Base-by-base conservation (phyloP, 1,284 basidiomycete genomes). In the Cutaneotrichosporon sp. region DNA sequence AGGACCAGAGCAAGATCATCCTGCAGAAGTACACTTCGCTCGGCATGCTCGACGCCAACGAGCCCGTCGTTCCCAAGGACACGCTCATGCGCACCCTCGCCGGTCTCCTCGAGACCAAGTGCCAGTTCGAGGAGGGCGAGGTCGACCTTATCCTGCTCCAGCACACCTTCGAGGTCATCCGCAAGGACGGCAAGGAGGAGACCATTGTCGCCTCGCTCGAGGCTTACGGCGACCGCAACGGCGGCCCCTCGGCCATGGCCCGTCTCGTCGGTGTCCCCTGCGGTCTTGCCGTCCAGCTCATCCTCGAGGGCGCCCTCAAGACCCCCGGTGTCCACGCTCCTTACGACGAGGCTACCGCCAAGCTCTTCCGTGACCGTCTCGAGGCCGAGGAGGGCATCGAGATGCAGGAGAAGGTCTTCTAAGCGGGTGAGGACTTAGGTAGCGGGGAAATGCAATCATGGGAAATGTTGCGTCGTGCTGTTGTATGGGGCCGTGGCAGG, bases 91-190 rank as follows among this genome's bases (percentile, higher is more conserved):
- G 97, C 77, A 93, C 96, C 18, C 86, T 99, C 60, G 96, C 93
- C 70, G 90, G 84, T 2, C 86, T 82, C 30, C 83, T 98, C 48
- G 93, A 98, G 80, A 81, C 80, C 61, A 83, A 96, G 74, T 97
- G 96, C 87, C 83, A 85, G 73, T 97, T 97, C 77, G 87, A 85
- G 59, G 78, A 81, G 44, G 90, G 90, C 59, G 93, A 97, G 78
- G 85, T 91, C 18, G 94, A 98, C 76, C 84, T 97, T 62, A 90
- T 98, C 63, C 90, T 97, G 84, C 83, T 98, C 49, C 93, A 97
- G 78, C 94, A 98, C 83, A 94, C 93, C 78, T 96, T 97, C 70
- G 77, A 88, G 65, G 85, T 96, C 43, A 83, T 90, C 71, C 88
- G 87, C 82, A 79, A 81, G 36, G 88, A 94, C 69, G 91, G 92